These are phyloP conservation scores for Euphorbia tirucalli DNA, from an alignment of 345 rosid species.

Conservation along the genomic window DNA sequence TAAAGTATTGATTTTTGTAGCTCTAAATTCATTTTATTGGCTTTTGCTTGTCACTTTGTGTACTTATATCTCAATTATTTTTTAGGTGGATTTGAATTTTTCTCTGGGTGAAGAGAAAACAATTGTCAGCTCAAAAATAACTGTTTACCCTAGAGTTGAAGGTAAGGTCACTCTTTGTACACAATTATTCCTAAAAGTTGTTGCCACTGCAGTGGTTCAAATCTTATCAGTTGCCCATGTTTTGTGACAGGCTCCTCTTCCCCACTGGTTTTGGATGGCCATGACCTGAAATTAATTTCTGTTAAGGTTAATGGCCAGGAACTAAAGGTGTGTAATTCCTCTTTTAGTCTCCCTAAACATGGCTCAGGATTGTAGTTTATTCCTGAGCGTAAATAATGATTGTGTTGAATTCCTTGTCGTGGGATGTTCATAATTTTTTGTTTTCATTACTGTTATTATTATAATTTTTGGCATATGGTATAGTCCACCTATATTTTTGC, in stretches of 20 bases:
- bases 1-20: constrained; percentile 39
- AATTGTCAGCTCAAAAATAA: constrained; percentile 74
- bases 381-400: background rate
- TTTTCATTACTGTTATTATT: background rate
- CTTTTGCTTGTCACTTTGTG: constrained; percentile 18
- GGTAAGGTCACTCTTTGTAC: constrained; percentile 42
- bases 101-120: constrained; percentile 92
- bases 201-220: background rate
- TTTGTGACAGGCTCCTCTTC: constrained; percentile 54
- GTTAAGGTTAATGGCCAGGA: constrained; percentile 62
- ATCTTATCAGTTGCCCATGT: background rate
- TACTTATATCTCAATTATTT: constrained; percentile 17
- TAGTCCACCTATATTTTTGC: background rate
- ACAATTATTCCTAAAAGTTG: constrained; percentile 1
- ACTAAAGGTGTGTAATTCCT: constrained; percentile 54
- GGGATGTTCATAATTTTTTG: background rate
- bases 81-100: constrained; percentile 84
- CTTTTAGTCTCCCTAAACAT: background rate
- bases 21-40: constrained; percentile 3
- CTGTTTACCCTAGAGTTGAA: constrained; percentile 69
- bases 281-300: constrained; percentile 67
- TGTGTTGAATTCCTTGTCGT: background rate
- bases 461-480: background rate
- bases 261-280: constrained; percentile 83
- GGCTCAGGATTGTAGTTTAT: background rate